These are phyloP conservation scores for Sclerotinia glacialis DNA, from an alignment of 2,329 filamentous ascomycete genomes.

Conservation along the genomic window DNA sequence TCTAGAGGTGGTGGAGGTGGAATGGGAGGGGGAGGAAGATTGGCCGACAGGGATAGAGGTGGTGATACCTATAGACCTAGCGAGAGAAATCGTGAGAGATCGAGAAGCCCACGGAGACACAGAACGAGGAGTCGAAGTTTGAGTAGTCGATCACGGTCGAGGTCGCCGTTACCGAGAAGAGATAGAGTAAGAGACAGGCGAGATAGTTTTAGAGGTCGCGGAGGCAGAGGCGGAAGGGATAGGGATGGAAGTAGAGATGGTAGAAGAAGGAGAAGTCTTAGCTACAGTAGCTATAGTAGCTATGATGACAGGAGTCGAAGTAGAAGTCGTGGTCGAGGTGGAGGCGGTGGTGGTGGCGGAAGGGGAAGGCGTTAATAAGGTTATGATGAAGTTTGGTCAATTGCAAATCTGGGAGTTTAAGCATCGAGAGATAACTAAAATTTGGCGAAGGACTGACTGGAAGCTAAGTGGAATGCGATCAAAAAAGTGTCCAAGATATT, in stretches of 20 bases:
- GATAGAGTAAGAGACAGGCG: constrained; percentile 1
- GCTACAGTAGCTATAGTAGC: constrained; percentile 61
- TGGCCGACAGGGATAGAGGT: constrained; percentile 13
- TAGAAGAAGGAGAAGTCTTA: constrained; percentile 55
- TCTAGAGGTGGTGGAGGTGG: constrained; percentile 2
- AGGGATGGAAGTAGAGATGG: constrained; percentile 36
- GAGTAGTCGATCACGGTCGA: constrained; percentile 10
- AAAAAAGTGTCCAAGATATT: constrained; percentile 3
- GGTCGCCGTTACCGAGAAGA: constrained; percentile 7
- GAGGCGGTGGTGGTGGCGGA: constrained; percentile 31
- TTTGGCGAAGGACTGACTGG: not conserved
- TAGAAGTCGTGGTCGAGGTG: constrained; percentile 36
- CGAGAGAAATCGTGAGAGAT: constrained; percentile 9
- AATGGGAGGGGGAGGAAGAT: constrained; percentile 30
- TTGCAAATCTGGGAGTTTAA: not conserved
- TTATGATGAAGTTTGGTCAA: not conserved
- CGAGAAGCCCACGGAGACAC: constrained; percentile 17
- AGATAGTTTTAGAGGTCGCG: constrained; percentile 10
- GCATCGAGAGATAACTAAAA: not conserved
- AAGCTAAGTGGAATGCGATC: not conserved
- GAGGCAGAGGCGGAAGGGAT: constrained; percentile 27
- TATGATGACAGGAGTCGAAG: constrained; percentile 48
- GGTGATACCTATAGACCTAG: constrained; percentile 16
- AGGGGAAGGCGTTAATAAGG: not conserved
- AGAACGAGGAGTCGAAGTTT: constrained; percentile 16